phyloP scores from a whole-genome alignment of 75 land plant species.

The Cryptomeria japonica region DNA sequence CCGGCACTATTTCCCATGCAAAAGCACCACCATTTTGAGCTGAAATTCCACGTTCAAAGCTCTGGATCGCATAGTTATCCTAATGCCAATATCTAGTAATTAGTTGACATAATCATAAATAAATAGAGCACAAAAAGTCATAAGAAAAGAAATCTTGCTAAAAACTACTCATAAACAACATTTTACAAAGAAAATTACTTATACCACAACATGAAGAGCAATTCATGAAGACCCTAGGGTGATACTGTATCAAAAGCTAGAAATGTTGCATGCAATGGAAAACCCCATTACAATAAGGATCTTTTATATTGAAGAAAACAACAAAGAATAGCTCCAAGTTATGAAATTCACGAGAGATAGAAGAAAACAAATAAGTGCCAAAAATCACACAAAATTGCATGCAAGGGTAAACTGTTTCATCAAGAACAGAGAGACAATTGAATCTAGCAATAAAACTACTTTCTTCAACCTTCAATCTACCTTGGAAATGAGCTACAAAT shows the following conservation, averaged over 20 bases:
- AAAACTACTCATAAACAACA: neutral
- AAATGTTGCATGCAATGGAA: neutral
- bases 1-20: constrained; percentile 94
- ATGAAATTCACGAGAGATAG: neutral
- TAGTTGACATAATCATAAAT: neutral
- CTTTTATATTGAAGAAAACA: neutral
- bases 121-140: neutral
- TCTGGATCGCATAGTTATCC: constrained; percentile 88
- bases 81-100: constrained; percentile 18
- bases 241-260: neutral
- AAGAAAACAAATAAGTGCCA: neutral
- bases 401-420: too few species aligned
- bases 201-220: neutral
- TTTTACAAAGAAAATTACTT: neutral
- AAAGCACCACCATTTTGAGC: constrained; percentile 79
- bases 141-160: neutral
- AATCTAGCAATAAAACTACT: neutral
- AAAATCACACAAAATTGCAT: too few species aligned
- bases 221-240: neutral
- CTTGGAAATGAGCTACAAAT: neutral
- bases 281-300: neutral
- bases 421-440: neutral
- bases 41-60: constrained; percentile 87
- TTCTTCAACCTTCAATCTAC: neutral
- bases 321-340: neutral